Conservation (phyloP, 805 yeast species). For the Metschnikowia lachancei region DNA sequence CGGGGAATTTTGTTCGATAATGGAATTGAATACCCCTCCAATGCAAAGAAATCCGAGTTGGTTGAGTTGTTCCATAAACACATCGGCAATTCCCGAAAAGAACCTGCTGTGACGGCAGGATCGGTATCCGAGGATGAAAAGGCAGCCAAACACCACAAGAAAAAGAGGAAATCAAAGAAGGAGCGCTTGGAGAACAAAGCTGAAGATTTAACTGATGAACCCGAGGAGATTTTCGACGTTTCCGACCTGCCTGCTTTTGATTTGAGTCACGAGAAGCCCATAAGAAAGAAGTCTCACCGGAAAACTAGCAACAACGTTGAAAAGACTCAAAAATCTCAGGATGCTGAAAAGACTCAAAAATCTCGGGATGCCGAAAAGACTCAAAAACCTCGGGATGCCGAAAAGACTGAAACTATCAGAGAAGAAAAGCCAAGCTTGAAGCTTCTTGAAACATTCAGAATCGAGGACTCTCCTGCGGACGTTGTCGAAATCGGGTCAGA, state of each 20-base stretch:
- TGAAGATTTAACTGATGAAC: not conserved
- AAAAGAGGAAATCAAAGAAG: slow-evolving; percentile 5
- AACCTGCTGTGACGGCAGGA: not conserved
- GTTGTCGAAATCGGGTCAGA: no score
- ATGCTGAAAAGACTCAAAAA: slow-evolving; percentile 3
- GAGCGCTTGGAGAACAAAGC: not conserved
- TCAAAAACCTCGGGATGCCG: not conserved
- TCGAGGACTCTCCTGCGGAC: not conserved
- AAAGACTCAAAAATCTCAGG: slow-evolving; percentile 4
- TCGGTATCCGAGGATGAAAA: not conserved
- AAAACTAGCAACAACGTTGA: not conserved
- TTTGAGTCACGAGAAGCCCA: not conserved
- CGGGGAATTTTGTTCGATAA: slow-evolving; percentile 63
- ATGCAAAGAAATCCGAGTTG: slow-evolving; percentile 67
- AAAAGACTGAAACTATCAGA: not conserved
- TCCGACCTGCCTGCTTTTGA: not conserved
- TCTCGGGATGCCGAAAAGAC: slow-evolving; percentile 6
- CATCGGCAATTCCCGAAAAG: slow-evolving; percentile 28
- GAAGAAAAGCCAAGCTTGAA: not conserved
- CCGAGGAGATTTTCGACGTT: not conserved
- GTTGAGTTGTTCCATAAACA: slow-evolving; percentile 56
- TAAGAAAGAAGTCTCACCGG: not conserved
- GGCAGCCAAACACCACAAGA: not conserved
- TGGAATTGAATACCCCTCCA: slow-evolving; percentile 56
- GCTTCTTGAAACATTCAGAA: not conserved